These are phyloP conservation scores for Solanum acaule DNA, from an alignment of 257 asterid species.

Conservation along the genomic window DNA sequence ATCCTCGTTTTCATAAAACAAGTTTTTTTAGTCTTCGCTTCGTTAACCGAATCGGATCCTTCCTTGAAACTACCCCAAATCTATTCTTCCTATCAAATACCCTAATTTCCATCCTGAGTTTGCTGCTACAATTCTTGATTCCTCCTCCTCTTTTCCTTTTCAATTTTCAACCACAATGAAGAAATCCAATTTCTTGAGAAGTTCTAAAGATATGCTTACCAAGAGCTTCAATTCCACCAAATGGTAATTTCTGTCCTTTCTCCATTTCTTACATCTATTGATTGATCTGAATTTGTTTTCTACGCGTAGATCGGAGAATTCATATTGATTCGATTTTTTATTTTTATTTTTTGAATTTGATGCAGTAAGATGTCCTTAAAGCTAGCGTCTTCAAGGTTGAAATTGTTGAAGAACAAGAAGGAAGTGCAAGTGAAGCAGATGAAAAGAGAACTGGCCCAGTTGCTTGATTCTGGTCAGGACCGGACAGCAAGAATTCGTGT, in stretches of 20 bases:
- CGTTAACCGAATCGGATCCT: background rate
- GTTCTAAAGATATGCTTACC: conserved; percentile 58
- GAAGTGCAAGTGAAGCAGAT: conserved; percentile 72
- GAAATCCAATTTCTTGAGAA: conserved; percentile 66
- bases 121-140: background rate
- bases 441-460: conserved; percentile 66
- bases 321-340: background rate
- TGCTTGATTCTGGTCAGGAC: conserved; percentile 77
- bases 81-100: background rate
- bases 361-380: conserved; percentile 79
- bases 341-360: background rate
- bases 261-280: background rate
- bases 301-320: background rate
- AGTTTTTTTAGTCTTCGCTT: background rate
- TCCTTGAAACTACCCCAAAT: background rate
- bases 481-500: conserved; percentile 82
- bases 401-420: conserved; percentile 76
- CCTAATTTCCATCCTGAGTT: background rate
- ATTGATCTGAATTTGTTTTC: background rate
- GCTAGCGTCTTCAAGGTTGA: conserved; percentile 64
- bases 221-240: conserved; percentile 82
- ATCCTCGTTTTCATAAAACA: background rate
- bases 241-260: conserved; percentile 38
- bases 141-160: background rate
- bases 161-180: conserved; percentile 25